Percentiles rank a stretch among this genome's conserved stretches.
These are phyloP conservation scores for Clarireedia homoeocarpa DNA, from an alignment of 2,329 filamentous ascomycete genomes.

Conservation along the genomic window DNA sequence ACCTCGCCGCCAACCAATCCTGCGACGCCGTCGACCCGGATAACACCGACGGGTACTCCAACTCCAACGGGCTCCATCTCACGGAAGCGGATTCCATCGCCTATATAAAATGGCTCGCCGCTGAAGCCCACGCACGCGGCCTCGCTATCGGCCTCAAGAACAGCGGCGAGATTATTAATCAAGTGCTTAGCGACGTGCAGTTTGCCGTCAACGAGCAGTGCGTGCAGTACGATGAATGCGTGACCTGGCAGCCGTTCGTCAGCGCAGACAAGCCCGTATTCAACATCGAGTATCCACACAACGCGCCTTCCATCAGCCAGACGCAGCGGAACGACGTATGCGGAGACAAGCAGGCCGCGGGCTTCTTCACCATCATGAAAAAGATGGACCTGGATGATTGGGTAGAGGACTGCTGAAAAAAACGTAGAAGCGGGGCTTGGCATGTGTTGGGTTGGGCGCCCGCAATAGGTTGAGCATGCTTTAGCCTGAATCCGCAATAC, in stretches of 20 bases:
- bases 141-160: constrained; percentile 64
- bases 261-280: constrained; percentile 59
- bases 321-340: constrained; percentile 3
- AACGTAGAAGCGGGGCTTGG: not conserved
- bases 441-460: no score
- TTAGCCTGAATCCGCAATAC: constrained; percentile 3
- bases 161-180: constrained; percentile 43
- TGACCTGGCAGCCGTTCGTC: constrained; percentile 49
- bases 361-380: constrained; percentile 15
- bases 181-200: constrained; percentile 9
- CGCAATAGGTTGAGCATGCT: not conserved
- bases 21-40: constrained; percentile 65
- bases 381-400: constrained; percentile 14
- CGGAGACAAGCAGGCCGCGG: not conserved
- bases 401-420: constrained; percentile 7
- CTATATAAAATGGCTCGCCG: constrained; percentile 53
- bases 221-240: constrained; percentile 52
- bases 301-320: constrained; percentile 3
- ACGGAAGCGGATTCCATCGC: constrained; percentile 48
- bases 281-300: constrained; percentile 61
- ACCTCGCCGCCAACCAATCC: constrained; percentile 50
- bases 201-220: constrained; percentile 52
- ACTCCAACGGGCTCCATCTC: constrained; percentile 50
- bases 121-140: constrained; percentile 43
- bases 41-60: constrained; percentile 61